A percentile compares a stretch with the other conserved stretches of the same genome.
These are phyloP conservation scores for Samsoniella hepiali DNA, from an alignment of 2,329 filamentous ascomycete genomes.

Conservation along the genomic window DNA sequence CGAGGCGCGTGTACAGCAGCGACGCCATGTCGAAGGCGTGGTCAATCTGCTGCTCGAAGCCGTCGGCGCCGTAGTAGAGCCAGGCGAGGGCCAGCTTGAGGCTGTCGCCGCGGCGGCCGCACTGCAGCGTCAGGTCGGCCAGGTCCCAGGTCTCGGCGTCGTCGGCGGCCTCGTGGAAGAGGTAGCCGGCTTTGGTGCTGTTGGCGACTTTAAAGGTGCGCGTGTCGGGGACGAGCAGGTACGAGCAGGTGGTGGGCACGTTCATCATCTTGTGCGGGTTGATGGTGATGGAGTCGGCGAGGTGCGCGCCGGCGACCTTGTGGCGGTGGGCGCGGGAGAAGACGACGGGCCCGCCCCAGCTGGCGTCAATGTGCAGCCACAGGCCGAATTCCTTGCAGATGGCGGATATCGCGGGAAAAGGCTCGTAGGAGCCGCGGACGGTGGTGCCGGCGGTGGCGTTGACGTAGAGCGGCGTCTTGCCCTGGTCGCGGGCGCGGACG, in stretches of 20 bases:
- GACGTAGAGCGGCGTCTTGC: constrained; percentile 85
- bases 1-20: constrained; percentile 62
- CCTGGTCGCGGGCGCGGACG: constrained; percentile 57
- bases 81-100: constrained; percentile 86
- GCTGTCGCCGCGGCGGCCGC: constrained; percentile 79
- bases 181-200: constrained; percentile 80
- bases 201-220: constrained; percentile 77
- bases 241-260: constrained; percentile 85
- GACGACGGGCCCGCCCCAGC: constrained; percentile 82
- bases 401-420: constrained; percentile 64
- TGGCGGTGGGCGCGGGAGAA: constrained; percentile 64
- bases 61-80: constrained; percentile 79
- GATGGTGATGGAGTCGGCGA: constrained; percentile 78
- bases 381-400: constrained; percentile 70
- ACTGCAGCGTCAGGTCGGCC: constrained; percentile 89
- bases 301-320: constrained; percentile 67
- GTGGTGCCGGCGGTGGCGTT: constrained; percentile 96
- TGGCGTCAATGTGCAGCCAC: constrained; percentile 92
- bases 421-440: constrained; percentile 85
- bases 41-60: constrained; percentile 69
- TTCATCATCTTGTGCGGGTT: constrained; percentile 99
- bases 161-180: constrained; percentile 60
- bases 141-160: constrained; percentile 74
- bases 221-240: constrained; percentile 76
- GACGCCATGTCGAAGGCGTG: constrained; percentile 68